Evolutionary conservation across 139 green algal species (phyloP), one percentile per base, ranked within the genome.

Genomic region (Picochlorum sp.): DNA sequence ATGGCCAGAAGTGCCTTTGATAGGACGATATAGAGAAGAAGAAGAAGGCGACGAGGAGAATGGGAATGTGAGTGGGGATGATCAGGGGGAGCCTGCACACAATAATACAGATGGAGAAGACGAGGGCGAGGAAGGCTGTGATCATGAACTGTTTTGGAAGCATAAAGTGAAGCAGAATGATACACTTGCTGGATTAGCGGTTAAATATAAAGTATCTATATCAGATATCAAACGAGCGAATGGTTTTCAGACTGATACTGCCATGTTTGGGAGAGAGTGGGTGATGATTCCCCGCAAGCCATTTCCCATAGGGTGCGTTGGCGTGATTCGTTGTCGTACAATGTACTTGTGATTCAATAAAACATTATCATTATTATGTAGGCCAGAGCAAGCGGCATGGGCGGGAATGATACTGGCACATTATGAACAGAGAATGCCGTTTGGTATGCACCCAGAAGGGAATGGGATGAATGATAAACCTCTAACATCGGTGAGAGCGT

Each of bases 221-320:
- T 81, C 80, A 3, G 88, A 95, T 69, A 91, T 96, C 41, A 94
- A 91, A 72, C 69, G 86, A 2, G 68, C 77, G 2, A 96, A 96
- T 65, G 85, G 85, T 9, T 68, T 96, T 21, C 60, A 90, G 3
- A 86, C 83, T 7, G 89, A 96, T 68, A 81, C 69, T 6, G 82
- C 77, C 3, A 84, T 96, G 75, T 95, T 85, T 70, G 86, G 72
- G 3, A 77, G 81, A 10, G 78, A 84, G 20, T 75, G 70, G 20
- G 62, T 96, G 28, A 76, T 89, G 1, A 88, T 96, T 45, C 89
- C 89, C 2, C 83, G 71, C 15, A 67, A 55, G 9, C 64, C 75
- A 8, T 57, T 90, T 14, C 80, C 84, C 13, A 56, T 94, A 4
- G 78, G 34, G 34, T 41, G 34, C 34, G 34, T 41, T 41, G 34